Evolutionary conservation across 495 filamentous ascomycete genomes (phyloP), one percentile per base, ranked within the genome.

Genomic region (Podospora didyma): DNA sequence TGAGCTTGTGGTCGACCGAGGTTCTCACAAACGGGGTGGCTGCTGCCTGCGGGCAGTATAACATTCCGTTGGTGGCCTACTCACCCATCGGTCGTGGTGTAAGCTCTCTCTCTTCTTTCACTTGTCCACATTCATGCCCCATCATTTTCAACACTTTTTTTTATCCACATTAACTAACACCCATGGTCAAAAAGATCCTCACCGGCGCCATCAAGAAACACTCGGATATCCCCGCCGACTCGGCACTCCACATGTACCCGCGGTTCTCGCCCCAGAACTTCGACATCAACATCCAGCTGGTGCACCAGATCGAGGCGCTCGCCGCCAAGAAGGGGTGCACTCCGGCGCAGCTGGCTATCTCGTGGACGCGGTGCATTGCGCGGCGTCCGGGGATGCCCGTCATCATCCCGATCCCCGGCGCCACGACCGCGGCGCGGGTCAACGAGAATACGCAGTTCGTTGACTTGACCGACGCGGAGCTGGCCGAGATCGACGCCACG

Each of bases 381-480:
- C 73, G 71, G 28, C 75, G 79, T 61, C 74, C 83, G 41, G 88
- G 84, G 12, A 78, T 86, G 67, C 83, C 85, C 12, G 79, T 76
- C 4, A 87, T 96, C 61, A 86, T 95, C 54, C 92, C 91, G 3
- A 95, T 96, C 59, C 92, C 90, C 1, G 91, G 92, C 14, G 82
- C 86, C 12, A 84, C 79, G 28, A 76, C 71, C 1, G 71, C 56
- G 2, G 69, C 53, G 4, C 68, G 79, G 4, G 72, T 84, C 2
- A 47, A 62, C 19, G 82, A 86, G 70, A 86, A 86, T 64, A 51
- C 64, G 4, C 66, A 58, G 16, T 24, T 67, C 10, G 69, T 84
- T 0, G 67, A 75, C 0, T 57, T 85, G 23, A 71, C 65, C 6
- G 68, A 75, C 7, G 73, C 72, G 14, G 83, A 85, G 60, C 62